phyloP scores from a whole-genome alignment of 495 filamentous ascomycete genomes.

The Penicillium macrosclerotiorum region DNA sequence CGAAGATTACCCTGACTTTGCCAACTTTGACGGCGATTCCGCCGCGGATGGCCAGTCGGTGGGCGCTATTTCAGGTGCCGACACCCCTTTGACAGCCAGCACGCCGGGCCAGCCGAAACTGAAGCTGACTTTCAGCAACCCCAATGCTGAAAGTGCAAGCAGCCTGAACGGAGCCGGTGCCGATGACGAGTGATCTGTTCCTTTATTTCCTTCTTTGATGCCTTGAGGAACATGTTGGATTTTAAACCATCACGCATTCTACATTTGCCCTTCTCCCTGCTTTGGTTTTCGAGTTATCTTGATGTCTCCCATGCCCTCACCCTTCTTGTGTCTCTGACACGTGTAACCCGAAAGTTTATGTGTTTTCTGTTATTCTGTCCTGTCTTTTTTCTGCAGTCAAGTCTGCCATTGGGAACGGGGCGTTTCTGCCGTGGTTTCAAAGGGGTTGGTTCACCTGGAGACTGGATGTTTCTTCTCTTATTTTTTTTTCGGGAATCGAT shows the following conservation, averaged over 20 bases:
- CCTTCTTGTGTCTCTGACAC: not conserved
- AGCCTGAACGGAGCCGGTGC: slow-evolving; percentile 28
- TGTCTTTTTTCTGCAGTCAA: not conserved
- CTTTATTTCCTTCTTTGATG: too few species aligned
- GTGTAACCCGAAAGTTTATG: slow-evolving; percentile 17
- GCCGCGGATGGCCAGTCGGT: slow-evolving; percentile 61
- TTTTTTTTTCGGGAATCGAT: slow-evolving; percentile 8
- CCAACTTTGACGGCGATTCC: slow-evolving; percentile 61
- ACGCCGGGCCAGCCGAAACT: slow-evolving; percentile 56
- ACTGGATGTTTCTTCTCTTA: too few species aligned
- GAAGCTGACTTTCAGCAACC: slow-evolving; percentile 55
- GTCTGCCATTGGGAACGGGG: slow-evolving; percentile 7
- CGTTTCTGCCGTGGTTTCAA: slow-evolving; percentile 5
- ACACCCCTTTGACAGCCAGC: slow-evolving; percentile 64
- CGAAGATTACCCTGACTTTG: slow-evolving; percentile 68
- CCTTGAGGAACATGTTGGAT: too few species aligned
- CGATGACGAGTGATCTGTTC: slow-evolving; percentile 43
- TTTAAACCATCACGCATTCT: not conserved
- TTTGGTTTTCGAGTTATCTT: slow-evolving; percentile 1
- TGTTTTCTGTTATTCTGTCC: not conserved
- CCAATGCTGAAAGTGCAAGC: slow-evolving; percentile 34
- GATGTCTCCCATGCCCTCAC: slow-evolving; percentile 2
- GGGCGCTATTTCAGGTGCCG: slow-evolving; percentile 62
- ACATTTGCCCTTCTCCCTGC: too few species aligned
- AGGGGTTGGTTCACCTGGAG: not conserved